Evolutionary conservation across 257 asterid genomes (phyloP).

Genomic region (Hygrophila difformis): DNA sequence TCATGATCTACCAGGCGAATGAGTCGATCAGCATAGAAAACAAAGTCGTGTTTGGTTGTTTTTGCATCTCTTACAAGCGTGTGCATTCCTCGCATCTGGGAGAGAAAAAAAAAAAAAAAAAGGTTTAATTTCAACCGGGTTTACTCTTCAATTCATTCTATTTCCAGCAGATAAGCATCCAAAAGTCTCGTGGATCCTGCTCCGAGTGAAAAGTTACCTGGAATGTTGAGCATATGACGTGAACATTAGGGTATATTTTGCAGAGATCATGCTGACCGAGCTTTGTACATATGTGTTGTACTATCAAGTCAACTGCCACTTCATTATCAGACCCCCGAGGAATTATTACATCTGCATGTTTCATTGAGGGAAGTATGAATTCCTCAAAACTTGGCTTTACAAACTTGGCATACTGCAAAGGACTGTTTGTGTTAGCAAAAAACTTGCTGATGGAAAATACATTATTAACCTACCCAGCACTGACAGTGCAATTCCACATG

Average conservation of each 20-base stretch:
- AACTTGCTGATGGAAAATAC: too few species aligned
- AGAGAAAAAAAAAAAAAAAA: too few species aligned
- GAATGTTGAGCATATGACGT: constrained; percentile 70
- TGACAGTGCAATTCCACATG: too few species aligned
- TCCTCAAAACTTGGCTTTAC: constrained; percentile 97
- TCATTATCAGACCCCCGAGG: constrained; percentile 94
- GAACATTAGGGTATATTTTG: constrained; percentile 75
- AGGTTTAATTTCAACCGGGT: background rate
- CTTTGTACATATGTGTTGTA: constrained; percentile 81
- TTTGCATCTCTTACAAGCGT: constrained; percentile 75
- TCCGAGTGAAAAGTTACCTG: constrained; percentile 42
- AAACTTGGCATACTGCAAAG: constrained; percentile 77
- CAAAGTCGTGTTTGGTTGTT: constrained; percentile 81
- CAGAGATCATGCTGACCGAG: constrained; percentile 91
- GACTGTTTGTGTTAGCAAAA: constrained; percentile 11
- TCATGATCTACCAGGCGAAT: constrained; percentile 73
- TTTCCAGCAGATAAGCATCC: constrained; percentile 7
- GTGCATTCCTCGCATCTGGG: constrained; percentile 92
- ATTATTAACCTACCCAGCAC: too few species aligned
- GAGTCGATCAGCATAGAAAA: constrained; percentile 88
- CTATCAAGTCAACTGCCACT: constrained; percentile 89
- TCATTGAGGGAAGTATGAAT: constrained; percentile 87
- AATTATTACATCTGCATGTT: constrained; percentile 84
- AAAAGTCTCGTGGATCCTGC: background rate
- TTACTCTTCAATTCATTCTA: background rate